These are phyloP conservation scores for Sanghuangporus baumii DNA, from an alignment of 1,284 basidiomycete genomes.

Conservation along the genomic window DNA sequence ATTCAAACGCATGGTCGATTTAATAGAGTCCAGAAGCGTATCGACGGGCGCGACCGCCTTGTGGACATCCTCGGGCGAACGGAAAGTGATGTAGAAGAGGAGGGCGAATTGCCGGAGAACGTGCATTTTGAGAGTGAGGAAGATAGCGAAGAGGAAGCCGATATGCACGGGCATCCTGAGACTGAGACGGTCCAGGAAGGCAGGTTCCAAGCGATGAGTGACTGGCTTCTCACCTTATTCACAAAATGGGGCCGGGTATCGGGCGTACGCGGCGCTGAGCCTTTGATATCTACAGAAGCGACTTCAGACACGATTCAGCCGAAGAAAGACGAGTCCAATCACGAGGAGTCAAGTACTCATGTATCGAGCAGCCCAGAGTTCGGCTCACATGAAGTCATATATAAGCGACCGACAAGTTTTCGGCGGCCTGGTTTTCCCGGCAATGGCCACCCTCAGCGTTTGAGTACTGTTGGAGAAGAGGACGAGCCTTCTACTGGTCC, in stretches of 20 bases:
- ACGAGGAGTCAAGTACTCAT: background rate
- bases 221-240: slow-evolving; percentile 70
- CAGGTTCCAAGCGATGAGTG: slow-evolving; percentile 51
- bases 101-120: slow-evolving; percentile 38
- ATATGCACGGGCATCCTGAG: slow-evolving; percentile 27
- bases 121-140: slow-evolving; percentile 7
- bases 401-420: background rate
- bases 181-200: slow-evolving; percentile 46
- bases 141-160: slow-evolving; percentile 20
- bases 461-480: slow-evolving; percentile 17
- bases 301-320: background rate
- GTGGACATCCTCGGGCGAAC: slow-evolving; percentile 66
- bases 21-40: slow-evolving; percentile 61
- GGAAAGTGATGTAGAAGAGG: slow-evolving; percentile 71
- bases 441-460: slow-evolving; percentile 10
- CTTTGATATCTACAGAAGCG: slow-evolving; percentile 3
- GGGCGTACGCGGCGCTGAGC: slow-evolving; percentile 22
- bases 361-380: background rate
- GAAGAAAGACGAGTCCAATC: background rate
- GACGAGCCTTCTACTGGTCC: slow-evolving; percentile 7
- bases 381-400: background rate
- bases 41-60: slow-evolving; percentile 52
- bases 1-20: slow-evolving; percentile 44
- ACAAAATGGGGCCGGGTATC: slow-evolving; percentile 52
- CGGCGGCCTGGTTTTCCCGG: background rate